phyloP scores from a whole-genome alignment of 192 early-diverging fungal species.

The Entomortierella parvispora region DNA sequence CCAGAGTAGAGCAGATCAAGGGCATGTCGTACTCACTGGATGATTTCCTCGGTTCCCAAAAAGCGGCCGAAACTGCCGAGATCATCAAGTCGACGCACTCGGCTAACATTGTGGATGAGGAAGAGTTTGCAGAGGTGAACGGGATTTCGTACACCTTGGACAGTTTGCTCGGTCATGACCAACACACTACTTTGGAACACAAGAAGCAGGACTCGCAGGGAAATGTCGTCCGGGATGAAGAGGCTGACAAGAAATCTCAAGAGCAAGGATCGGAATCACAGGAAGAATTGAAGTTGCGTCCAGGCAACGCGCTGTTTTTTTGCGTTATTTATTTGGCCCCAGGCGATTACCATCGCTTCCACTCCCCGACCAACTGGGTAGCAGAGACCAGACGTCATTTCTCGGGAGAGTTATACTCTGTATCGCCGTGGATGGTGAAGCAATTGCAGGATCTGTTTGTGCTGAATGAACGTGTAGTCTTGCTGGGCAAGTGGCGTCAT shows the following conservation, averaged over 20 bases:
- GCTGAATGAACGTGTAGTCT: slow-evolving; percentile 94
- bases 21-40: slow-evolving; percentile 92
- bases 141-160: slow-evolving; percentile 86
- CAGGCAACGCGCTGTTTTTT: slow-evolving; percentile 85
- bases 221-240: slow-evolving; percentile 34
- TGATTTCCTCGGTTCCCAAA: slow-evolving; percentile 79
- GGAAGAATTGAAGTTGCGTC: slow-evolving; percentile 17
- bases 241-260: slow-evolving; percentile 30
- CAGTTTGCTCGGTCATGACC: slow-evolving; percentile 69
- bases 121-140: slow-evolving; percentile 90
- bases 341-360: slow-evolving; percentile 99
- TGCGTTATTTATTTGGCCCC: slow-evolving; percentile 96
- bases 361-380: slow-evolving; percentile 96
- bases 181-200: slow-evolving; percentile 40
- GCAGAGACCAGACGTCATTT: slow-evolving; percentile 91
- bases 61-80: slow-evolving; percentile 22
- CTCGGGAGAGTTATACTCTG: slow-evolving; percentile 92
- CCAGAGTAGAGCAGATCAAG: slow-evolving; percentile 93
- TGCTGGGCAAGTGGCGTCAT: slow-evolving; percentile 92
- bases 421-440: slow-evolving; percentile 91
- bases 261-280: background rate
- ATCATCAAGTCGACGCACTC: slow-evolving; percentile 67
- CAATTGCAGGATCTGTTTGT: slow-evolving; percentile 92
- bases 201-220: slow-evolving; percentile 54
- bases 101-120: slow-evolving; percentile 75